Conservation (phyloP, 805 yeast genomes). For the Saturnispora hagleri region DNA sequence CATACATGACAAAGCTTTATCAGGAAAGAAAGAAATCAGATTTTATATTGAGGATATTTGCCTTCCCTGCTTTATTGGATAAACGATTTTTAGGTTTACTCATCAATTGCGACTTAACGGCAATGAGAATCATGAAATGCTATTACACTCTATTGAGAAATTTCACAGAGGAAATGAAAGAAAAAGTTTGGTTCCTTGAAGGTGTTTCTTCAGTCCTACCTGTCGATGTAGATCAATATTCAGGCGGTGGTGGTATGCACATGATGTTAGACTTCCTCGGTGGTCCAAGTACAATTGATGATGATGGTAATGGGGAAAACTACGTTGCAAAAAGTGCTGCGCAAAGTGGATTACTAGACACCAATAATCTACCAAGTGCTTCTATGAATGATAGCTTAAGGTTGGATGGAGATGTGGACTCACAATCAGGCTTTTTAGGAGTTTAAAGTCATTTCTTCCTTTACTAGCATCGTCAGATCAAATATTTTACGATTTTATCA, state of each 20-base stretch:
- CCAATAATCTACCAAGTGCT: conserved; percentile 49
- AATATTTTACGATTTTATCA: neutral
- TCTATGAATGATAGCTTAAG: conserved; percentile 35
- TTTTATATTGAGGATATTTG: conserved; percentile 77
- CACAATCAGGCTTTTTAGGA: conserved; percentile 32
- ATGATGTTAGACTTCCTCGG: conserved; percentile 86
- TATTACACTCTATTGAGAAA: conserved; percentile 75
- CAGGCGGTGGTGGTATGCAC: conserved; percentile 88
- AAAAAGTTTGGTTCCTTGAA: conserved; percentile 87
- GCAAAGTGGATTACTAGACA: conserved; percentile 39
- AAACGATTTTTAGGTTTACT: conserved; percentile 66
- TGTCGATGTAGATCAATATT: conserved; percentile 82
- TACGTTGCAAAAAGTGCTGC: conserved; percentile 38
- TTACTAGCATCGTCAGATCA: neutral
- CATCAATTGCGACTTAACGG: conserved; percentile 76
- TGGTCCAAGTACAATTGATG: conserved; percentile 38
- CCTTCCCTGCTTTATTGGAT: conserved; percentile 88
- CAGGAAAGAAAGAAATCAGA: conserved; percentile 77
- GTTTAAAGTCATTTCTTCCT: conserved; percentile 6
- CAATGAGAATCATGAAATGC: conserved; percentile 85
- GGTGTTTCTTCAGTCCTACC: conserved; percentile 86
- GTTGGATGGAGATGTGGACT: conserved; percentile 31
- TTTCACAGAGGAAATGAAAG: conserved; percentile 80
- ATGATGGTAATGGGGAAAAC: conserved; percentile 27
- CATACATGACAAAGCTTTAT: conserved; percentile 75